Percentiles rank a stretch among this genome's conserved stretches.
phyloP scores from a whole-genome alignment of 108 stramenopile species.

The Cyclotella cryptica region DNA sequence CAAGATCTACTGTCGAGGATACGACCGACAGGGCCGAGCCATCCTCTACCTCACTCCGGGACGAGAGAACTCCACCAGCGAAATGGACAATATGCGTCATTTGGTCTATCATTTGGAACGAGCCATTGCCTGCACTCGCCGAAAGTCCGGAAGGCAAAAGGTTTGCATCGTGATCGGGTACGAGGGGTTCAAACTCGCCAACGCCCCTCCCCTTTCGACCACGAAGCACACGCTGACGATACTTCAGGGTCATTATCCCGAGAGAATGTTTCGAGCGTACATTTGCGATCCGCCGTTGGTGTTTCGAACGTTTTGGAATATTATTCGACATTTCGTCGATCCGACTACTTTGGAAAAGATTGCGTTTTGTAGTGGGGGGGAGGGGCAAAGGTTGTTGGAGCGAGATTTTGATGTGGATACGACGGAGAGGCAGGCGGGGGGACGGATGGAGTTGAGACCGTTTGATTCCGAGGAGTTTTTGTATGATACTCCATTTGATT shows the following conservation, averaged over 20 bases:
- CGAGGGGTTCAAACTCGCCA: constrained; percentile 70
- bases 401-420: constrained; percentile 53
- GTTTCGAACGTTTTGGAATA: constrained; percentile 85
- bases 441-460: constrained; percentile 41
- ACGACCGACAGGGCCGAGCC: constrained; percentile 84
- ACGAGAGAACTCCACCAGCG: constrained; percentile 81
- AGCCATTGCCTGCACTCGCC: constrained; percentile 78
- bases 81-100: constrained; percentile 85
- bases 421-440: constrained; percentile 72
- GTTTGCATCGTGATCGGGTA: constrained; percentile 91
- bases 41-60: constrained; percentile 87
- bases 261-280: constrained; percentile 84
- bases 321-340: constrained; percentile 90
- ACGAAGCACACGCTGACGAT: constrained; percentile 80
- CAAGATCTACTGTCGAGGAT: constrained; percentile 88
- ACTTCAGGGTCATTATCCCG: constrained; percentile 91
- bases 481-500: constrained; percentile 65
- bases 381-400: constrained; percentile 57
- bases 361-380: constrained; percentile 66
- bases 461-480: constrained; percentile 77
- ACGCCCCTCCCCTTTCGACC: constrained; percentile 84
- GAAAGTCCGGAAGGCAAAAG: constrained; percentile 71
- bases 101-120: constrained; percentile 92
- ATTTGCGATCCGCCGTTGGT: constrained; percentile 86
- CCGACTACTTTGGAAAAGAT: constrained; percentile 87